Evolutionary conservation across 768 basidiomycete species (phyloP).

Genomic region (Melanogaster broomeanus): DNA sequence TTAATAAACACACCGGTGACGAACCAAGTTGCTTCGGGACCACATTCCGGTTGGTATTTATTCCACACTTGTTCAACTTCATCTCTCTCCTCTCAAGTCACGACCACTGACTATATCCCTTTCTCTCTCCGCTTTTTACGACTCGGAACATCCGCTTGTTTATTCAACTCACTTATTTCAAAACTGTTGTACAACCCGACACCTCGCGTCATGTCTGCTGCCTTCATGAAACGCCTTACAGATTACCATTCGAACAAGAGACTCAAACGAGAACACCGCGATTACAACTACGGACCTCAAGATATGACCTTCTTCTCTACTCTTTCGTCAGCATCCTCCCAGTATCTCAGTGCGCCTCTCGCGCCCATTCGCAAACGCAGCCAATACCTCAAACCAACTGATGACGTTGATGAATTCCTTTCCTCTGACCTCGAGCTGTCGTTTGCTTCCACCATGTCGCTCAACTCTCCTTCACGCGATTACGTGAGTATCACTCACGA

Average conservation of each 20-base stretch:
- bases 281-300: constrained; percentile 29
- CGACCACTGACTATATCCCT: constrained; percentile 15
- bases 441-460: constrained; percentile 80
- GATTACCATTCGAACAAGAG: constrained; percentile 46
- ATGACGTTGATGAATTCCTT: constrained; percentile 65
- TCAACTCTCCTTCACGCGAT: constrained; percentile 67
- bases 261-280: constrained; percentile 40
- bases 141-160: constrained; percentile 13
- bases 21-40: constrained; percentile 23
- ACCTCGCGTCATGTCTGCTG: constrained; percentile 28
- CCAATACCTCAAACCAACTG: constrained; percentile 43
- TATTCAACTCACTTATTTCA: constrained; percentile 21
- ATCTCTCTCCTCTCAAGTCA: constrained; percentile 4
- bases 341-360: constrained; percentile 41
- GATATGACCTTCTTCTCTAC: constrained; percentile 59
- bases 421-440: constrained; percentile 81
- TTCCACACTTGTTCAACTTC: constrained; percentile 21
- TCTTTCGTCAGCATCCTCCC: constrained; percentile 41
- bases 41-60: constrained; percentile 29
- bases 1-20: constrained; percentile 18
- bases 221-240: constrained; percentile 42
- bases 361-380: constrained; percentile 51
- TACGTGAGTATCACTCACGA: constrained; percentile 48
- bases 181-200: constrained; percentile 17
- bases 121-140: constrained; percentile 12